Evolutionary conservation across 176 grass and related monocot species (phyloP), one percentile per base, ranked within the genome.

Genomic region (Musa troglodytarum): DNA sequence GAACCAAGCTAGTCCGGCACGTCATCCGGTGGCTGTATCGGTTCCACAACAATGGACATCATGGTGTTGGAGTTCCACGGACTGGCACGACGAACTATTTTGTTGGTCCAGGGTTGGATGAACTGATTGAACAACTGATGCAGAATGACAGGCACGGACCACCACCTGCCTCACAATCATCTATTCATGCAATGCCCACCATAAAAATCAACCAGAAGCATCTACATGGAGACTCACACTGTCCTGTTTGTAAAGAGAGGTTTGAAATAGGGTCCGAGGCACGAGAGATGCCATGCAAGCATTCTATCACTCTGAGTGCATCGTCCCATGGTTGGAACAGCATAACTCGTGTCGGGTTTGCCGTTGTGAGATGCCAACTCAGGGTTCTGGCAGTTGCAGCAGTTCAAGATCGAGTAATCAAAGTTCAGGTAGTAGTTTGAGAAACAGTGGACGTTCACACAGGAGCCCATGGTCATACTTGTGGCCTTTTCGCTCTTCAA

Each of bases 331-430:
- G 95, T 51, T 99, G 68, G 73, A 89, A 68, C 88, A 85, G 76
- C 95, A 94, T 74, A 99, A 99, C 70, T 99, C 95, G 43, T 99
- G 95, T 67, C 95, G 90, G 0, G 86, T 99, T 66, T 99, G 95
- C 81, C 86, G 90, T 68, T 83, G 87, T 77, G 82, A 89, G 10
- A 77, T 99, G 82, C 84, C 88, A 19, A 51, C 76, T n/a, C 82
- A 81, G 12, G 52, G 11, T 29, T 49, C 79, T 53, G 76, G 68
- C 19, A 83, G 13, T 1, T 80, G 69, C 50, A 21, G 74, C 49
- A 16, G 51, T 8, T 21, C 73, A 23, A 65, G 67, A 74, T 77
- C 68, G 49, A 15, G 21, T 25, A 71, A 52, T 10, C 19, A 14
- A 19, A 49, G 1, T 2, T 68, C 68, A 71, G n/a, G 75, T 0